phyloP scores from a whole-genome alignment of 2,329 filamentous ascomycete species.

The Exophiala oligosperma region DNA sequence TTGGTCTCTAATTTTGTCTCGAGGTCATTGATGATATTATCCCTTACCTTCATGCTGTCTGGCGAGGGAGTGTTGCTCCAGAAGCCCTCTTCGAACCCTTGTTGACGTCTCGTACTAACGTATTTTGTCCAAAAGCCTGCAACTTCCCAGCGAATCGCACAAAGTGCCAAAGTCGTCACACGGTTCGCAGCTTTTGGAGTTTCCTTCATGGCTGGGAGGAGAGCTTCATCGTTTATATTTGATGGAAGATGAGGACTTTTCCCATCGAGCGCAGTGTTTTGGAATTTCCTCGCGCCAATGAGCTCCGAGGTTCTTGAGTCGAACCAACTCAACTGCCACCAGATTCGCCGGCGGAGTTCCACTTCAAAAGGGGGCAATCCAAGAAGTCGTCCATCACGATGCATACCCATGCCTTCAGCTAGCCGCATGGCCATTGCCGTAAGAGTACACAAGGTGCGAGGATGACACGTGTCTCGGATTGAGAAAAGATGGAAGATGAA shows the following conservation, averaged over 20 bases:
- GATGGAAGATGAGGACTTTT: conserved; percentile 8
- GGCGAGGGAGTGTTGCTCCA: conserved; percentile 17
- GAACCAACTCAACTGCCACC: conserved; percentile 54
- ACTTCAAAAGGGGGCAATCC: conserved; percentile 63
- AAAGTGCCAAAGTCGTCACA: conserved; percentile 61
- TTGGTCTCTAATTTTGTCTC: conserved; percentile 49
- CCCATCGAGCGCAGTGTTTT: neutral
- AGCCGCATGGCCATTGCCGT: conserved; percentile 64
- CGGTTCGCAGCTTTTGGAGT: conserved; percentile 37
- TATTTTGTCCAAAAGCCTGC: conserved; percentile 37
- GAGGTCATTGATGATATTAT: conserved; percentile 46
- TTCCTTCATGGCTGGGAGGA: conserved; percentile 8
- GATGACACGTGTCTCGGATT: conserved; percentile 40
- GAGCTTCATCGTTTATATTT: conserved; percentile 17
- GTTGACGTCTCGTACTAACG: conserved; percentile 31
- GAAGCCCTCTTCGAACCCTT: conserved; percentile 27
- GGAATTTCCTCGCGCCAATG: neutral
- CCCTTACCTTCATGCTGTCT: conserved; percentile 36
- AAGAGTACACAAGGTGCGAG: conserved; percentile 61
- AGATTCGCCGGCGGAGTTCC: conserved; percentile 65
- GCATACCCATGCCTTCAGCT: conserved; percentile 67
- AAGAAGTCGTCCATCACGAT: conserved; percentile 59
- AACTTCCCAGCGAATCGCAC: conserved; percentile 55
- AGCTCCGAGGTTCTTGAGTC: neutral
- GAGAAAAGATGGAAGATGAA: neutral